These are phyloP conservation scores for Pistacia atlantica DNA, from an alignment of 345 rosid species.

Conservation along the genomic window DNA sequence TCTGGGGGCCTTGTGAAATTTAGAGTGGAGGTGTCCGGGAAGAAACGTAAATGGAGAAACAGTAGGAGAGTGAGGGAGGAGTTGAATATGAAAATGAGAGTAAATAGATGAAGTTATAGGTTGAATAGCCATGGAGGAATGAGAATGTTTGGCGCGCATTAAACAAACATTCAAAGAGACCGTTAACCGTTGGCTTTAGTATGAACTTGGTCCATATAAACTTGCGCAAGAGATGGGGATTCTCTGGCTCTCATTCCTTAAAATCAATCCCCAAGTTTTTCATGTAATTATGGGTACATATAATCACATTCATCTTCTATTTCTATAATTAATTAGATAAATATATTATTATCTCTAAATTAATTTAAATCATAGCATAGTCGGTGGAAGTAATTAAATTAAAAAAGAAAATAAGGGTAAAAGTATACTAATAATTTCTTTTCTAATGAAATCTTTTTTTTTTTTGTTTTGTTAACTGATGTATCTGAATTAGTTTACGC, in stretches of 20 bases:
- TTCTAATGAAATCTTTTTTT: too few relatives aligned
- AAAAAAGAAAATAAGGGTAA: too few relatives aligned
- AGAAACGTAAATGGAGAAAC: constrained; percentile 19
- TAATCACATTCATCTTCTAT: too few relatives aligned
- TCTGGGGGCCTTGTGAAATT: constrained; percentile 26
- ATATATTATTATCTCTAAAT: too few relatives aligned
- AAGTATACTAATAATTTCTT: too few relatives aligned
- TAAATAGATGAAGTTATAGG: constrained; percentile 22
- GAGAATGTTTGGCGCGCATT: neutral
- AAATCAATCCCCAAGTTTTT: too few relatives aligned
- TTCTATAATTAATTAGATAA: too few relatives aligned
- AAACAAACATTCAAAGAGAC: constrained; percentile 9
- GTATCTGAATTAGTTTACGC: too few relatives aligned
- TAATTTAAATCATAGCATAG: too few relatives aligned
- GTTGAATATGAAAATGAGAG: constrained; percentile 24
- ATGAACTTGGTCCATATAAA: constrained; percentile 1
- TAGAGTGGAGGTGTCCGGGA: constrained; percentile 4
- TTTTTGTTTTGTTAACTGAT: too few relatives aligned
- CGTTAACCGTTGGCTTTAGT: constrained; percentile 28
- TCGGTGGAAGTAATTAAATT: too few relatives aligned
- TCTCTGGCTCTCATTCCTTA: constrained; percentile 40
- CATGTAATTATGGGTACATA: too few relatives aligned
- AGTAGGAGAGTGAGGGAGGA: constrained; percentile 21
- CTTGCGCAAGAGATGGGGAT: constrained; percentile 27
- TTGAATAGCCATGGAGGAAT: constrained; percentile 41